Evolutionary conservation across 116 monocot species (phyloP).

Genomic region (Posidonia oceanica): DNA sequence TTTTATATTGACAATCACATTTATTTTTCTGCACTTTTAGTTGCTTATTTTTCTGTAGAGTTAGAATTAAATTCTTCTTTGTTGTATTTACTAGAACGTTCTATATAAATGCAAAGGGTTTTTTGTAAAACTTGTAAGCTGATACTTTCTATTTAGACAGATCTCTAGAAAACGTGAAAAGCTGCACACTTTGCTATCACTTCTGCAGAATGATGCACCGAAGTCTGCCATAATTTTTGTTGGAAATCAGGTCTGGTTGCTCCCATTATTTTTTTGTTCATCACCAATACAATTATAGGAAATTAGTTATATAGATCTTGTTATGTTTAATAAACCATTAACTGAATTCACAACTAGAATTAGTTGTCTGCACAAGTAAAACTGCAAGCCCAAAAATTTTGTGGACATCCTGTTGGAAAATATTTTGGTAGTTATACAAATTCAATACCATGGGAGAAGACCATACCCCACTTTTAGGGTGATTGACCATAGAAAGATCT

Average conservation of each 20-base stretch:
- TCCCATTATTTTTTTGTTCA: background rate
- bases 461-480: no score
- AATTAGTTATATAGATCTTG: background rate
- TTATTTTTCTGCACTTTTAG: background rate
- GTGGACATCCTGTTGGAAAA: background rate
- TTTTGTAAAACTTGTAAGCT: background rate
- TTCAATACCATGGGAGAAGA: no score
- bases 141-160: constrained; percentile 21
- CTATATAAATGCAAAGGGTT: background rate
- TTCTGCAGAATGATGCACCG: constrained; percentile 70
- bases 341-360: background rate
- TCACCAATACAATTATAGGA: background rate
- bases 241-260: constrained; percentile 52
- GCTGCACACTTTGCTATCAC: constrained; percentile 35
- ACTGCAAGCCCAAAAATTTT: background rate
- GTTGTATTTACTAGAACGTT: no score
- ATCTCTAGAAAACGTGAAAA: constrained; percentile 55
- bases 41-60: background rate
- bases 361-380: background rate
- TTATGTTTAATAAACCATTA: no score
- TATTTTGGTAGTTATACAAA: background rate
- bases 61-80: no score
- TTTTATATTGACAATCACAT: background rate
- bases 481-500: no score
- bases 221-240: constrained; percentile 90